Evolutionary conservation across 2,329 filamentous ascomycete genomes (phyloP).

Genomic region (Mycosphaerelloides madeirae): DNA sequence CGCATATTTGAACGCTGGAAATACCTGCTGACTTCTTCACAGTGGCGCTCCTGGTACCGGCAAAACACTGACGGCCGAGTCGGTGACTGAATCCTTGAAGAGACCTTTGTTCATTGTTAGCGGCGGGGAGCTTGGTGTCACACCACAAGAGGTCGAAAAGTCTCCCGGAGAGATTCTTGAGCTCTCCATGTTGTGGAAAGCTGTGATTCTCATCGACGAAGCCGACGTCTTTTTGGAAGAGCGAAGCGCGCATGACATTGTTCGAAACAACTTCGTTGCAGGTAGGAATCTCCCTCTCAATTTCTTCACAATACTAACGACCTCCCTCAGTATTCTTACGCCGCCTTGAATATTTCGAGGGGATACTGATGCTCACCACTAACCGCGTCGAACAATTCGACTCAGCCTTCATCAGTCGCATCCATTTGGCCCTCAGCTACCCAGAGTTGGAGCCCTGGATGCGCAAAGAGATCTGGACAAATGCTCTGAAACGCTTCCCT

Average conservation of each 20-base stretch:
- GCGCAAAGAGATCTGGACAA: slow-evolving; percentile 66
- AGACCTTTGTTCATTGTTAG: neutral
- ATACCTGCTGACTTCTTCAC: too few species aligned
- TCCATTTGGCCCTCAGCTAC: slow-evolving; percentile 76
- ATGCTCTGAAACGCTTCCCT: slow-evolving; percentile 32
- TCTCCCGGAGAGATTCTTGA: slow-evolving; percentile 1
- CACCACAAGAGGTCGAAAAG: neutral
- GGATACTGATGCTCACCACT: slow-evolving; percentile 79
- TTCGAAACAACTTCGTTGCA: slow-evolving; percentile 6
- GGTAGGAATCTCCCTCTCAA: neutral
- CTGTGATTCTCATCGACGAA: slow-evolving; percentile 1
- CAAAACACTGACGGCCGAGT: slow-evolving; percentile 51
- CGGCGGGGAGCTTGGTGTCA: neutral
- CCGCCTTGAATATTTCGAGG: slow-evolving; percentile 48
- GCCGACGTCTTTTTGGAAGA: slow-evolving; percentile 1
- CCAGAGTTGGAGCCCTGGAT: slow-evolving; percentile 63
- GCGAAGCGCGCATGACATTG: slow-evolving; percentile 2
- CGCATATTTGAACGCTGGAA: neutral
- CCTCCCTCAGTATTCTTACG: slow-evolving; percentile 10
- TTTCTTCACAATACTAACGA: neutral
- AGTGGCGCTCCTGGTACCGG: slow-evolving; percentile 44
- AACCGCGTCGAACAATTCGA: slow-evolving; percentile 82
- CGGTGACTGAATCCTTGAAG: slow-evolving; percentile 39
- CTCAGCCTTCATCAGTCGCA: slow-evolving; percentile 78
- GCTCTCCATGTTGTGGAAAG: slow-evolving; percentile 1